Evolutionary conservation across 2,329 filamentous ascomycete genomes (phyloP), one percentile per base, ranked within the genome.

Genomic region (Hymenoscyphus linearis): DNA sequence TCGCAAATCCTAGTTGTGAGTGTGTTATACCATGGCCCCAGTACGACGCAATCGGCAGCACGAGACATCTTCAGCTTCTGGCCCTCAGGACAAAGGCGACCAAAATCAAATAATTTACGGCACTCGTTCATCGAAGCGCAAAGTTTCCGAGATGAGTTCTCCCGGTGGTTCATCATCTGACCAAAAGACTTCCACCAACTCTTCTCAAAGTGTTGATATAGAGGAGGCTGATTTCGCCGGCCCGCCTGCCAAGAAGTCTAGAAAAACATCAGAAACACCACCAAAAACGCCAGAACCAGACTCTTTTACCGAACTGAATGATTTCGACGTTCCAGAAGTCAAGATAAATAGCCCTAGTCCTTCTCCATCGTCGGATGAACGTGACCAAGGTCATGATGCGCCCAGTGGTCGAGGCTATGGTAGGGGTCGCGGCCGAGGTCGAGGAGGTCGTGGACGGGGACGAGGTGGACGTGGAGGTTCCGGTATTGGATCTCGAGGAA

Each of bases 51-150:
- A 53, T 59, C 66, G 65, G 64, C 65, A 67, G 64, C 65, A 67
- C 65, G 65, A 64, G 64, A 67, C 64, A 56, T 47, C 54, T 53
- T 59, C 61, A 53, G 61, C 54, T 56, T 31, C 57, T 59, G 60
- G 55, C 47, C 57, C 57, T 10, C 60, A 56, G n/a, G 62, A 63
- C 25, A 56, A 52, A 31, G 35, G 53, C 59, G 63, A 65, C n/a
- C 50, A 56, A 52, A 62, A 60, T 57, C 44, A 58, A 52, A 55
- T 61, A 16, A 57, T 59, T 10, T 66, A 67, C 47, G 62, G 64
- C 26, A 67, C 66, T 44, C 61, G 66, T n/a, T n/a, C n/a, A 57
- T 61, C 66, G 16, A 69, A 69, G 61, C 65, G 67, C 47, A 67
- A 67, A 63, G 64, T 60, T 16, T 62, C 62, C 13, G 66, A 69